These are phyloP conservation scores for Solanum hybrid DNA, from an alignment of 305 asterid species.

Conservation along the genomic window DNA sequence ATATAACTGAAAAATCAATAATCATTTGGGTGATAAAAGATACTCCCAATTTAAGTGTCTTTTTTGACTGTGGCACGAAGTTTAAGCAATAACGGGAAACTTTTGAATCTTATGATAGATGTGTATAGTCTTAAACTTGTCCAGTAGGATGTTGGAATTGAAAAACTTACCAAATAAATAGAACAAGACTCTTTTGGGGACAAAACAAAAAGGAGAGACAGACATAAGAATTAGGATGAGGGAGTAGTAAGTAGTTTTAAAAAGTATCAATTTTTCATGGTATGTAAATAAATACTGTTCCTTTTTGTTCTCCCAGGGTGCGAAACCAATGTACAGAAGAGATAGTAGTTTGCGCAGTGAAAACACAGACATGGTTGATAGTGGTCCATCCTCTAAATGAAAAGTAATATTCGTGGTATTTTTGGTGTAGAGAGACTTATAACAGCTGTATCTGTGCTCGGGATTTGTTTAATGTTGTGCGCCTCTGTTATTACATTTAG, in stretches of 20 bases:
- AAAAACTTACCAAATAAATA: too few relatives aligned
- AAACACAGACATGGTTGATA: conserved; percentile 8
- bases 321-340: conserved; percentile 27
- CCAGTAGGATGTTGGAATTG: not conserved
- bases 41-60: not conserved
- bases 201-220: too few relatives aligned
- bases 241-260: not conserved
- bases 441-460: not conserved
- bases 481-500: not conserved
- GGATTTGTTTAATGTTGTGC: not conserved
- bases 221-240: not conserved
- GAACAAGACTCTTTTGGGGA: too few relatives aligned
- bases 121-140: not conserved
- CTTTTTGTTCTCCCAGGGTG: conserved; percentile 37
- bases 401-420: not conserved
- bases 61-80: not conserved
- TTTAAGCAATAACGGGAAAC: not conserved
- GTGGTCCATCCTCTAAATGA: conserved; percentile 10
- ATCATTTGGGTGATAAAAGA: not conserved
- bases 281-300: not conserved
- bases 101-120: not conserved
- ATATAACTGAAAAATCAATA: too few relatives aligned
- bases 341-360: conserved; percentile 36
- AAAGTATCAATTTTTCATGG: not conserved
- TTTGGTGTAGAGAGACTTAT: not conserved